Evolutionary conservation across 257 asterid genomes (phyloP).

Genomic region (Solanum clarkiae): DNA sequence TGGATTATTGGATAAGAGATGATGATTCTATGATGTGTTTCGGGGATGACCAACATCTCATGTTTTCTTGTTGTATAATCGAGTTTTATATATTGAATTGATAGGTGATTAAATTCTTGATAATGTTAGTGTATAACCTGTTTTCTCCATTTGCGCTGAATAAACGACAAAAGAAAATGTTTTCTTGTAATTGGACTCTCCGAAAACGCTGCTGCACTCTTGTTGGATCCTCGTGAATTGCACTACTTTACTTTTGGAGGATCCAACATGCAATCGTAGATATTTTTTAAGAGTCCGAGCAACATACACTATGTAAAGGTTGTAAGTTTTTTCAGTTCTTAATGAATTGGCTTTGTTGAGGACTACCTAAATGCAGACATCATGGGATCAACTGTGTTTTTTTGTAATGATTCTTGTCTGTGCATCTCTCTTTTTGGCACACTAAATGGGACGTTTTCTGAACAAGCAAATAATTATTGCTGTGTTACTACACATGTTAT

Average conservation of each 20-base stretch:
- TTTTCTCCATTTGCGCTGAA: too few species aligned
- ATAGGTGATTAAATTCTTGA: too few species aligned
- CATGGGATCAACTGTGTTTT: slow-evolving; percentile 41
- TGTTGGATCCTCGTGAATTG: neutral
- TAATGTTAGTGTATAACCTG: too few species aligned
- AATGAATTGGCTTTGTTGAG: slow-evolving; percentile 1
- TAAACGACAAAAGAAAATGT: too few species aligned
- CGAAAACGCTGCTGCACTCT: neutral
- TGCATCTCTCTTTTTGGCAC: neutral
- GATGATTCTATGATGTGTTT: too few species aligned
- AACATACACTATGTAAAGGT: neutral
- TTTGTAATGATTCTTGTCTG: neutral
- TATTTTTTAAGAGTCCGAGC: neutral
- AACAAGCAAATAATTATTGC: neutral
- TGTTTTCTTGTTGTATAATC: too few species aligned
- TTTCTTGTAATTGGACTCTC: neutral
- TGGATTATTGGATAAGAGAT: too few species aligned
- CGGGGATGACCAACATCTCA: too few species aligned
- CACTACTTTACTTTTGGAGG: neutral
- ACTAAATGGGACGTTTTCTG: neutral
- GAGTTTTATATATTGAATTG: neutral
- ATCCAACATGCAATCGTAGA: neutral
- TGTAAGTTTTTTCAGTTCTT: neutral
- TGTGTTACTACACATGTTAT: neutral
- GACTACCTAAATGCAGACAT: slow-evolving; percentile 50